Evolutionary conservation across 805 yeast species (phyloP), one percentile per base, ranked within the genome.

Genomic region (Peterozyma xylosa): DNA sequence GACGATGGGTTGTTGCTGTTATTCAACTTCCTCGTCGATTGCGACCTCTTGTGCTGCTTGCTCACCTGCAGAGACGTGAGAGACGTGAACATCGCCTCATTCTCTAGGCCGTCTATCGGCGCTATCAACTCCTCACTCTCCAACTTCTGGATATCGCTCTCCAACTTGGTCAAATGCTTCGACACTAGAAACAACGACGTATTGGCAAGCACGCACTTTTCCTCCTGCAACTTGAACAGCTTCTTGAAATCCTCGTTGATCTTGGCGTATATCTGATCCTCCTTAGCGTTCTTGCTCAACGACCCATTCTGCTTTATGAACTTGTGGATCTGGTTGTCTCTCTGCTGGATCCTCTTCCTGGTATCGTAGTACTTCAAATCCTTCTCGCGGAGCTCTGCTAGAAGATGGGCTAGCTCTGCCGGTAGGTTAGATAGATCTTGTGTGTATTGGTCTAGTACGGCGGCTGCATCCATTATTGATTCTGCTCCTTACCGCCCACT

Each of bases 301-400:
- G 96, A 82, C 1, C 97, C 96, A 62, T 86, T 80, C 40, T 85
- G 82, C 50, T 82, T 78, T 48, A 89, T 85, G 59, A 78, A 82
- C 58, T 88, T 89, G 56, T 86, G 96, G 43, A 91, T 65, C 49
- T 81, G 86, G n/a, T 75, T 69, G 56, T 91, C 98, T 51, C 82
- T 73, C 46, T 78, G 80, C 52, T 74, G 80, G 49, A 80, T 74
- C 52, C 84, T 75, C 55, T 77, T 78, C 45, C 86, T 71, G 7
- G 76, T 70, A 45, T 86, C 95, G 53, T 76, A 75, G 29, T 82
- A 66, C 53, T 75, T 77, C 35, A 70, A 54, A 57, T 91, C 98
- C 47, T 82, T 77, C 34, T 70, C 74, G 42, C 82, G 74, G 33
- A 91, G 72, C 60, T 93, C 98, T 42, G 85, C 85, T 39, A 91